Conservation (phyloP, 2,329 filamentous ascomycete species). For the Cladosporium halotolerans region DNA sequence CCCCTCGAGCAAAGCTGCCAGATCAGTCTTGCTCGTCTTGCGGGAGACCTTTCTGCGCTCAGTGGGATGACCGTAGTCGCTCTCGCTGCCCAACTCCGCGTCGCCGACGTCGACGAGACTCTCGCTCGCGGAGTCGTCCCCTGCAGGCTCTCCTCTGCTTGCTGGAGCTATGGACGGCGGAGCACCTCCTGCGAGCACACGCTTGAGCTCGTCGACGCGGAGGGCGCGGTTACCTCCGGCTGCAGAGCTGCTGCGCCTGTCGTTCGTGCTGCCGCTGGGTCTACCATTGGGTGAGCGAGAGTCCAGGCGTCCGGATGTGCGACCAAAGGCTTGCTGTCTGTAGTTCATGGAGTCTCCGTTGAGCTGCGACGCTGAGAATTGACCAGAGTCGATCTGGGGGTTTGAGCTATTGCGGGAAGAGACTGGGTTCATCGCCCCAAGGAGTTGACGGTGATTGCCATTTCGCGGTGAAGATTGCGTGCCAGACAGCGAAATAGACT, state of each 20-base stretch:
- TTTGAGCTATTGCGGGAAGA: constrained; percentile 9
- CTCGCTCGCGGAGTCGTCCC: constrained; percentile 54
- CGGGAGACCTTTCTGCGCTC: constrained; percentile 6
- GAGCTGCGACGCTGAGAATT: background rate
- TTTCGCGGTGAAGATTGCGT: constrained; percentile 53
- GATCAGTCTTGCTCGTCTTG: constrained; percentile 11
- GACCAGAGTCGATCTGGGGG: background rate
- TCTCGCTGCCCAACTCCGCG: constrained; percentile 17
- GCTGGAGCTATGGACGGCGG: background rate
- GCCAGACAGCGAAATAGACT: constrained; percentile 67
- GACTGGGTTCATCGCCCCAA: constrained; percentile 15
- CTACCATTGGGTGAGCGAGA: constrained; percentile 15
- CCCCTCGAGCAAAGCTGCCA: constrained; percentile 13
- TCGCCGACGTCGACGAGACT: constrained; percentile 51
- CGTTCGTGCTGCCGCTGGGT: constrained; percentile 35
- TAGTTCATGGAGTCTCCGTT: constrained; percentile 1
- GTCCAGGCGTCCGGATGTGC: constrained; percentile 5
- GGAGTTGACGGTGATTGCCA: constrained; percentile 21
- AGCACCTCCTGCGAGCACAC: constrained; percentile 35
- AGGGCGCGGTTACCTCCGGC: constrained; percentile 29
- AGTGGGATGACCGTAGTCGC: constrained; percentile 1
- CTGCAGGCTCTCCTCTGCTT: constrained; percentile 35
- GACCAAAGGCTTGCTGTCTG: constrained; percentile 12
- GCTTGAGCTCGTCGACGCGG: constrained; percentile 42
- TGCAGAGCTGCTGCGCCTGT: constrained; percentile 42